Evolutionary conservation across 2,329 filamentous ascomycete species (phyloP).

Genomic region (Alternaria metachromatica): DNA sequence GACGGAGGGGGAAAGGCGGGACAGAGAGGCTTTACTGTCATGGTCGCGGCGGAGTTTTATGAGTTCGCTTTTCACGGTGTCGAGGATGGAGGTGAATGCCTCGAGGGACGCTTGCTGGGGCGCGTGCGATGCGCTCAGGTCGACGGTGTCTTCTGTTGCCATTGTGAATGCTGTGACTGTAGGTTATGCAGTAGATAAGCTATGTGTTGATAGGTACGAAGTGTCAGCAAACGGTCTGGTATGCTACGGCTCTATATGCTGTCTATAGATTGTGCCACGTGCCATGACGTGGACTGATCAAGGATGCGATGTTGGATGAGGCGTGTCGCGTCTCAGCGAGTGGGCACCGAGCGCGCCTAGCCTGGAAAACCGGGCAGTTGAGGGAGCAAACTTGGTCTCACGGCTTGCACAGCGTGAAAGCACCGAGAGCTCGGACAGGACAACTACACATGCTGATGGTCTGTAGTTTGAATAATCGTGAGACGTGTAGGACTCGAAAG

Average conservation of each 20-base stretch:
- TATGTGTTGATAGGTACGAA: neutral
- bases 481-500: neutral
- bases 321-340: conserved; percentile 6
- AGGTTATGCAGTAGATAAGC: neutral
- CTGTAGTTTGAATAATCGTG: neutral
- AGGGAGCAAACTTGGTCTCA: neutral
- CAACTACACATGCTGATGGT: no score
- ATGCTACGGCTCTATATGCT: neutral
- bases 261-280: neutral
- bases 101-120: conserved; percentile 45
- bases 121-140: conserved; percentile 39
- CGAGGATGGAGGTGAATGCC: conserved; percentile 42
- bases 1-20: no score
- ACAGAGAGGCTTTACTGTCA: conserved; percentile 31
- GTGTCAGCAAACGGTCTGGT: neutral
- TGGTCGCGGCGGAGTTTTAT: conserved; percentile 43
- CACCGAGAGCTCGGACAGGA: neutral
- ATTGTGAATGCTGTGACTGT: conserved; percentile 20
- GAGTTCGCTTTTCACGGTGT: conserved; percentile 41
- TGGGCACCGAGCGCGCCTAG: neutral
- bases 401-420: neutral
- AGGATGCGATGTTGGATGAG: conserved; percentile 5
- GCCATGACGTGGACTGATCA: conserved; percentile 11
- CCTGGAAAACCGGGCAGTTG: conserved; percentile 1
- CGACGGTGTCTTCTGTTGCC: conserved; percentile 47